Conservation (phyloP, 768 basidiomycete species). For the Rhodosporidiobolus sp. region DNA sequence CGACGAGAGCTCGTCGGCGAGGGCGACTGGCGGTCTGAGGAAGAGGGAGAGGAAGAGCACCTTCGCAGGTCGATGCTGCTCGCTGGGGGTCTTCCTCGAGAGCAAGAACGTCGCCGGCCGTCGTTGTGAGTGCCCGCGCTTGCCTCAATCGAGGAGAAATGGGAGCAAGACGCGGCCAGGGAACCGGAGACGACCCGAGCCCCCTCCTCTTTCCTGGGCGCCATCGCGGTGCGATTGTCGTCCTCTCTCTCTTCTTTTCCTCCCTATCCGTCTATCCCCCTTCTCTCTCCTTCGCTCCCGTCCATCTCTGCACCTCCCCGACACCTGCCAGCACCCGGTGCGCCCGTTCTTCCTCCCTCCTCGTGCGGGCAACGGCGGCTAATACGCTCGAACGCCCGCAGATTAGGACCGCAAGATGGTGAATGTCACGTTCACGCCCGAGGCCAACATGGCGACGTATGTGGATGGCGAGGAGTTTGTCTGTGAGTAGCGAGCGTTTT, state of each 20-base stretch:
- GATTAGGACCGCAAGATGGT: conserved; percentile 47
- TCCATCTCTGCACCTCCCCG: too few relatives aligned
- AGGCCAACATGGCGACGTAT: conserved; percentile 8
- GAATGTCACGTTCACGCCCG: conserved; percentile 53
- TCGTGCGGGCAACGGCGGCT: background rate
- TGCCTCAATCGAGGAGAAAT: too few relatives aligned
- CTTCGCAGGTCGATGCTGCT: too few relatives aligned
- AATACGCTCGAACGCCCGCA: background rate
- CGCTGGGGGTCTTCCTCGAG: too few relatives aligned
- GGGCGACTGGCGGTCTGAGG: too few relatives aligned
- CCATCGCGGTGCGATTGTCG: too few relatives aligned
- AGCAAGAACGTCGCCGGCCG: too few relatives aligned
- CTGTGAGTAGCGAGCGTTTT: background rate
- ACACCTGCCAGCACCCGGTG: background rate
- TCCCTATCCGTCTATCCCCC: background rate
- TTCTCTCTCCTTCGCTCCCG: background rate
- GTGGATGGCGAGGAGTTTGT: background rate
- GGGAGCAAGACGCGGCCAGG: too few relatives aligned
- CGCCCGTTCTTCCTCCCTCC: background rate
- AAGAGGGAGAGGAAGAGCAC: too few relatives aligned
- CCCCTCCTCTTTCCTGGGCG: background rate
- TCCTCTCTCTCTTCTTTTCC: background rate
- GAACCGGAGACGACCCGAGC: too few relatives aligned
- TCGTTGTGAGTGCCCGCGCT: too few relatives aligned
- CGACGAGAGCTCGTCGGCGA: too few relatives aligned